phyloP scores from a whole-genome alignment of 2,329 filamentous ascomycete genomes.

The Didymella lethalis region DNA sequence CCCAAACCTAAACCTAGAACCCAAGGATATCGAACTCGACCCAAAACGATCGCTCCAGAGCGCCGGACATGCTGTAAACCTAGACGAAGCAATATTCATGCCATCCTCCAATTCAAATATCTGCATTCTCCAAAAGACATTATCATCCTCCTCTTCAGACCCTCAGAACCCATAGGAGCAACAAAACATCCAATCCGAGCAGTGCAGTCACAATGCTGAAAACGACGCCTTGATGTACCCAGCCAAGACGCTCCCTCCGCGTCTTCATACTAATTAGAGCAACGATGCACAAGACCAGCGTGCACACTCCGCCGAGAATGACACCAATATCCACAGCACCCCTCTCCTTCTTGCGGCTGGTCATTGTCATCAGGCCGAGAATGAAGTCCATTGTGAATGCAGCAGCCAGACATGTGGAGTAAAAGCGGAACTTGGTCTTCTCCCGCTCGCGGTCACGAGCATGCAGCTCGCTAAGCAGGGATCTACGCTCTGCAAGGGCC shows the following conservation, averaged over 20 bases:
- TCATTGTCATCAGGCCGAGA: constrained; percentile 70
- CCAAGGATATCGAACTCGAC: constrained; percentile 11
- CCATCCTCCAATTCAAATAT: too few species aligned
- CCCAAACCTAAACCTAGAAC: background rate
- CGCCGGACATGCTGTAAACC: constrained; percentile 11
- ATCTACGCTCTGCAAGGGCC: constrained; percentile 59
- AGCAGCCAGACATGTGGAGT: constrained; percentile 63
- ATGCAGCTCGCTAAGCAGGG: constrained; percentile 47
- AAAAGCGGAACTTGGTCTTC: constrained; percentile 47
- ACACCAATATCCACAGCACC: constrained; percentile 79
- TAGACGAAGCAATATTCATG: constrained; percentile 2
- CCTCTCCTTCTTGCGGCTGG: constrained; percentile 71
- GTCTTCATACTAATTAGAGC: constrained; percentile 46
- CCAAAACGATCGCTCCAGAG: constrained; percentile 10
- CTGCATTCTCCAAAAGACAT: background rate
- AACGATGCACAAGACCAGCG: constrained; percentile 56
- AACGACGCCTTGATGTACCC: constrained; percentile 44
- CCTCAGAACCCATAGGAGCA: constrained; percentile 43
- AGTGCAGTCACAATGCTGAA: constrained; percentile 35
- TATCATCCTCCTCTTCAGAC: constrained; percentile 13
- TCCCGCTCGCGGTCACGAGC: constrained; percentile 45
- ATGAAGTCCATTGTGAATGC: constrained; percentile 71
- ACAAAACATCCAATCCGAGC: constrained; percentile 39
- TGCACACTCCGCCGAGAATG: constrained; percentile 72
- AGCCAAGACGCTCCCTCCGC: constrained; percentile 39